Percentiles rank a stretch among this genome's conserved stretches.
Evolutionary conservation across 192 early-diverging fungal genomes (phyloP).

Genomic region (Kappamyces sp.): DNA sequence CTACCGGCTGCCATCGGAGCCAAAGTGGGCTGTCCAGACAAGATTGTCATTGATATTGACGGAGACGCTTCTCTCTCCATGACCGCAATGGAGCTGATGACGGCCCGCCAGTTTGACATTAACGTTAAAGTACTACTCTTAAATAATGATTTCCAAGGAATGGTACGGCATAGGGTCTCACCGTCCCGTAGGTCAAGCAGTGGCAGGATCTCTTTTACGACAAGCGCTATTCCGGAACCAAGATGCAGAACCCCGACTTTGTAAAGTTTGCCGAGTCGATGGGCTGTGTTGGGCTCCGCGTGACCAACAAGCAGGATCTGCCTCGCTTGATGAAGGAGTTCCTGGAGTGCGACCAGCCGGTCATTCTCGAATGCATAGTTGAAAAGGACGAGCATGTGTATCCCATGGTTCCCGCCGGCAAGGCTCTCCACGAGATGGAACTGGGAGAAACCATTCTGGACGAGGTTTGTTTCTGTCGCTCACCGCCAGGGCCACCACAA

Average conservation of each 20-base stretch:
- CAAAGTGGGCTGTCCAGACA: conserved; percentile 88
- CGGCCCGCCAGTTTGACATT: conserved; percentile 95
- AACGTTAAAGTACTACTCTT: conserved; percentile 92
- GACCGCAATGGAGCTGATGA: conserved; percentile 98
- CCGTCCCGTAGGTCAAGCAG: conserved; percentile 37
- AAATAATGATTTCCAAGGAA: conserved; percentile 99
- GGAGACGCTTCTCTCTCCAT: conserved; percentile 98
- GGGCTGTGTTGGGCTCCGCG: conserved; percentile 83
- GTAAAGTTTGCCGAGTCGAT: conserved; percentile 92
- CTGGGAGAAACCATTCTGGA: conserved; percentile 37
- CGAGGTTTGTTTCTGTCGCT: conserved; percentile 14
- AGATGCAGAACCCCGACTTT: conserved; percentile 97
- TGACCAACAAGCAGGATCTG: conserved; percentile 76
- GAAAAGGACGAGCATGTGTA: conserved; percentile 90
- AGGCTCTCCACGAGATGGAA: conserved; percentile 78
- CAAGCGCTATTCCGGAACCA: conserved; percentile 88
- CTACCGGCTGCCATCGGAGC: conserved; percentile 94
- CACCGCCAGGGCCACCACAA: conserved; percentile 19
- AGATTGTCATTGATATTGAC: conserved; percentile 97
- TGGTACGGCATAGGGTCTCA: conserved; percentile 79
- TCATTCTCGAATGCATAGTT: conserved; percentile 86
- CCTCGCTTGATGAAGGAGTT: conserved; percentile 84
- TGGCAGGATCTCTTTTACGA: conserved; percentile 95
- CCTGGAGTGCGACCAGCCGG: conserved; percentile 72
- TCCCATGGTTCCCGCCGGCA: conserved; percentile 96